Percentiles rank a stretch among this genome's conserved stretches.
These are phyloP conservation scores for Pouteria campechiana DNA, from an alignment of 179 eudicot species.

Conservation along the genomic window DNA sequence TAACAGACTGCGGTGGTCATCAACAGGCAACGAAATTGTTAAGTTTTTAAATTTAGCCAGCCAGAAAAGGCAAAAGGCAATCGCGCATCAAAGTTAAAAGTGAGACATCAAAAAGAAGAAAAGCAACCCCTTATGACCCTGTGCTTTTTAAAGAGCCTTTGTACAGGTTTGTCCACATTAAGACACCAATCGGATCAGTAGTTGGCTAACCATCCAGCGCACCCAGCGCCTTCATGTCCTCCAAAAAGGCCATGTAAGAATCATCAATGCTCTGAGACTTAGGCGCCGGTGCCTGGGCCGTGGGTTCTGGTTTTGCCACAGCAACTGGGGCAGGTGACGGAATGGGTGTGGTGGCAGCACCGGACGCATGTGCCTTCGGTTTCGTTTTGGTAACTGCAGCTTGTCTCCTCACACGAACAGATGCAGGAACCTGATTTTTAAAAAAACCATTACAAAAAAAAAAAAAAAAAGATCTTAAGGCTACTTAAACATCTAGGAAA, in stretches of 20 bases:
- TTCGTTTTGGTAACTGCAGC: slow-evolving; percentile 62
- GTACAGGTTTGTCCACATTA: too few species aligned
- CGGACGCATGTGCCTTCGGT: slow-evolving; percentile 43
- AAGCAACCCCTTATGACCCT: too few species aligned
- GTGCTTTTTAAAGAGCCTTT: too few species aligned
- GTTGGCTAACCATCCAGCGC: slow-evolving; percentile 90
- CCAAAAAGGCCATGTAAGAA: slow-evolving; percentile 85
- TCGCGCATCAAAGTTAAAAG: too few species aligned
- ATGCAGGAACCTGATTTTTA: slow-evolving; percentile 84
- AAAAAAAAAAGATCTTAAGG: background rate
- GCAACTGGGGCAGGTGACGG: slow-evolving; percentile 27
- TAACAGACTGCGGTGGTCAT: too few species aligned
- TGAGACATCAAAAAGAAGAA: too few species aligned
- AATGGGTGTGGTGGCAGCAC: slow-evolving; percentile 18
- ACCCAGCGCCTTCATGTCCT: slow-evolving; percentile 97
- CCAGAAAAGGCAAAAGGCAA: too few species aligned
- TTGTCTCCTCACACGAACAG: slow-evolving; percentile 91
- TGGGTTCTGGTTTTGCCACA: slow-evolving; percentile 30
- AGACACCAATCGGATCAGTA: too few species aligned
- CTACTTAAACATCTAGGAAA: background rate
- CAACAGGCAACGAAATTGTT: too few species aligned
- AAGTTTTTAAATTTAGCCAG: too few species aligned
- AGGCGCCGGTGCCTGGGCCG: slow-evolving; percentile 26
- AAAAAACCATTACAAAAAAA: background rate
- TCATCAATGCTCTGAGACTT: slow-evolving; percentile 81